Base-by-base conservation (phyloP, 345 rosid species). In the Pistacia vera region DNA sequence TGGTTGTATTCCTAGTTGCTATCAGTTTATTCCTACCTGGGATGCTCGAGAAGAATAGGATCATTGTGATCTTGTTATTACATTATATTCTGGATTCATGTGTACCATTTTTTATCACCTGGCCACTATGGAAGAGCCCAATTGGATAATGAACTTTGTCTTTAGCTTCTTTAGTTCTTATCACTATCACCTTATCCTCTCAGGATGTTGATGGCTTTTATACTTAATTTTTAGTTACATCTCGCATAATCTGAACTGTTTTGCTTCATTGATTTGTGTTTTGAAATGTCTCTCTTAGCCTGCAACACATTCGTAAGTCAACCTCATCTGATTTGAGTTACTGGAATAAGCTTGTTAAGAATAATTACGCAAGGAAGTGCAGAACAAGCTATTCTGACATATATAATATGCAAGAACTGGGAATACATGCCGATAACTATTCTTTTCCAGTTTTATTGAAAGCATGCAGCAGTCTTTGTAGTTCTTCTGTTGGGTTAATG, bases 291-390 rank as follows among this genome's bases (percentile, higher is more conserved):
- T 64, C 63, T 64, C 38, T 13, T 63, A 3, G 54, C 61, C 7
- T 51, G 20, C 54, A 51, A 30, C n/a, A 8, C 38, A 11, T 1
- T 73, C 63, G 12, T 36, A 33, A 3, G 48, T 11, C 69, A 5
- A 6, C 62, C 5, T 14, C 62, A 35, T 48, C 46, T 35, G 77
- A 63, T 8, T 11, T 18, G n/a, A 63, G 33, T 35, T 3, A 52
- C 14, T 73, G 77, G 77, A 73, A 63, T 36, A 63, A 51, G 69
- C 52, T 73, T 1, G 6, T 72, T 30, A 62, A 72, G 68, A 72
- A 16, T 17, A 30, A 60, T 28, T 72, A 38, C 48, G 14, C 48
- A 46, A 14, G 75, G 59, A 48, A 46, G 28, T 28, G 57, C 44
- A 1, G 60, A 17, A 62, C 68, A 48, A 28, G 48, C 68, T 28